Evolutionary conservation across 169 alveolate species (phyloP).

Genomic region (Amoebophrya sp.): DNA sequence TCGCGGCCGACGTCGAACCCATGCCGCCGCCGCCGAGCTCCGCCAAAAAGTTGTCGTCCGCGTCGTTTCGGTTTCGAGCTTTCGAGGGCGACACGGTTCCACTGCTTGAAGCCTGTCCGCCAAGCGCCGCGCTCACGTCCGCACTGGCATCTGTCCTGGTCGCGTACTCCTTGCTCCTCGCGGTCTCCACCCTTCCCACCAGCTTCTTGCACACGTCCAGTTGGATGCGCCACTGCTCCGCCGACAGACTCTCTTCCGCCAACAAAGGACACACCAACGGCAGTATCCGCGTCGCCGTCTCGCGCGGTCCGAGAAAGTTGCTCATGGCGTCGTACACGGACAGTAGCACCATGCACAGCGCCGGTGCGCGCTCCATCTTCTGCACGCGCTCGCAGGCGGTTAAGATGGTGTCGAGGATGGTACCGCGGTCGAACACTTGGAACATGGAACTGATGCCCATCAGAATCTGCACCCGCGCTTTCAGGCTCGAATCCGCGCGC

Average conservation of each 20-base stretch:
- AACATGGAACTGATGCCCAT: background rate
- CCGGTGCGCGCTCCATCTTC: background rate
- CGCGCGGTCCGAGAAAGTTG: background rate
- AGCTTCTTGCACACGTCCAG: background rate
- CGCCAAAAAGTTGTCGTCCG: background rate
- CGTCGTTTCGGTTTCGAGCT: background rate
- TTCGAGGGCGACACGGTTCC: background rate
- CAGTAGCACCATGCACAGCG: background rate
- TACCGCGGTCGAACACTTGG: background rate
- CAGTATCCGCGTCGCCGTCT: background rate
- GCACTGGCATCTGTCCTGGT: background rate
- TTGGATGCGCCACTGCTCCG: background rate
- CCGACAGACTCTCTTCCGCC: background rate
- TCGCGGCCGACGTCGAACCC: background rate
- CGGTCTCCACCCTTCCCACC: background rate
- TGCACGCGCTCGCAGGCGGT: constrained; percentile 8
- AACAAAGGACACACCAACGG: background rate
- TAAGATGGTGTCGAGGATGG: background rate
- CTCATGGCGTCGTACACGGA: background rate
- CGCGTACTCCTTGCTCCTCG: background rate
- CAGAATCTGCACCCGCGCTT: background rate
- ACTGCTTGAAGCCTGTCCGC: background rate
- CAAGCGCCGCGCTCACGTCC: background rate
- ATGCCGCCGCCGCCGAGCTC: background rate
- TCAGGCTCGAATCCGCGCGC: background rate